Evolutionary conservation across 306 rosid species (phyloP).

Genomic region (Mimosa pudica): DNA sequence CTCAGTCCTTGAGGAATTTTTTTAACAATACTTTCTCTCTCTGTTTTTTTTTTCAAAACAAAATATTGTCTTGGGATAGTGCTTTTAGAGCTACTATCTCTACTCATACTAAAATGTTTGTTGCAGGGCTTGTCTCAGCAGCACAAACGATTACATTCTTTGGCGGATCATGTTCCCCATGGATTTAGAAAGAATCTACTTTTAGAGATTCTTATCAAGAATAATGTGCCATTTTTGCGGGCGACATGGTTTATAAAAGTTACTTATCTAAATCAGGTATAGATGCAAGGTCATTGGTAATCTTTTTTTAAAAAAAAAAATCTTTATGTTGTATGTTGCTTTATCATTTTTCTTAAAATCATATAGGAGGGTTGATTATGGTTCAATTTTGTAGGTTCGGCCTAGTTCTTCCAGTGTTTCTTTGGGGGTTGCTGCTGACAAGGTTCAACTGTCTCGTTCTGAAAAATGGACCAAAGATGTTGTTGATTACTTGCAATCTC

Average conservation of each 20-base stretch:
- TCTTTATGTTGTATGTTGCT: background rate
- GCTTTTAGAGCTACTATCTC: background rate
- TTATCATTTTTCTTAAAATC: background rate
- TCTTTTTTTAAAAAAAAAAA: background rate
- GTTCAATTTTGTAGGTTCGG: constrained; percentile 63
- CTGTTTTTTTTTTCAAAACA: background rate
- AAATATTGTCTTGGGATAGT: constrained; percentile 21
- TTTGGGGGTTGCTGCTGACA: constrained; percentile 72
- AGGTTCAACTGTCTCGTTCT: constrained; percentile 75
- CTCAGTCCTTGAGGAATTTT: constrained; percentile 2
- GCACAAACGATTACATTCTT: constrained; percentile 76
- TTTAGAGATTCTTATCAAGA: constrained; percentile 82
- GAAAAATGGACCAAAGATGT: constrained; percentile 94
- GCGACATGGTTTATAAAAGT: constrained; percentile 97
- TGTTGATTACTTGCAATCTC: constrained; percentile 79
- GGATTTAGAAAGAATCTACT: constrained; percentile 76
- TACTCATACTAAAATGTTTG: constrained; percentile 16
- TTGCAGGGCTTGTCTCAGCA: constrained; percentile 91
- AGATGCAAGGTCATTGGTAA: constrained; percentile 19
- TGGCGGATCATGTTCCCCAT: constrained; percentile 89
- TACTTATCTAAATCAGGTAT: constrained; percentile 89
- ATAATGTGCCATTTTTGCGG: constrained; percentile 92
- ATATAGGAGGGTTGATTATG: constrained; percentile 43
- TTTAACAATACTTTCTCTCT: constrained; percentile 2
- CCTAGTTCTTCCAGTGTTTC: constrained; percentile 66